Evolutionary conservation across 352 stramenopile genomes (phyloP), one percentile per base, ranked within the genome.

Genomic region (Globisporangium splendens): DNA sequence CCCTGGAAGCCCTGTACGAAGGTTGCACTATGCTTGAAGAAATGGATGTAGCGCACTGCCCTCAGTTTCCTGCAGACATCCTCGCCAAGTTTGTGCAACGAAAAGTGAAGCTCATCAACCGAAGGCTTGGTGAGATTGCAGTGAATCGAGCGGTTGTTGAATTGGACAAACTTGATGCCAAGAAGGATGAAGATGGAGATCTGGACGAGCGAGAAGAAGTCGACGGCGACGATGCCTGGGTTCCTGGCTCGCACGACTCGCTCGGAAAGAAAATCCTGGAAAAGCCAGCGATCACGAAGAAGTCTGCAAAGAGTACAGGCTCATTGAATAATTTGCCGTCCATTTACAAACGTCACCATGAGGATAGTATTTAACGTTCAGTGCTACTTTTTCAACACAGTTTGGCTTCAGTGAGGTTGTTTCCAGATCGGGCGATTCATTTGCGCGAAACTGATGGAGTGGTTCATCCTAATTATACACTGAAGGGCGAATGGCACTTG

Each of bases 21-120:
- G 68, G 70, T 6, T 91, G 79, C 55, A 60, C 54, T 6, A 56
- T 87, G 33, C 73, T 97, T 11, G 63, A 89, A 54, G 69, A 85
- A 46, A 54, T 97, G 17, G 75, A 96, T 43, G 81, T 92, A 35
- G 89, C 86, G 0, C 88, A 95, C 46, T 96, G 86, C 28, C 73
- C 82, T 2, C 62, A 77, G 1, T 86, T 96, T 24, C 74, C 85
- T 1, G 48, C 75, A 0, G 54, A 71, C 1, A 51, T 72, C 28
- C 64, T 97, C 1, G 77, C 72, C 13, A 71, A 53, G n/a, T 91
- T 93, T 54, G 65, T 71, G 31, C 77, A 73, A 22, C 62, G 69
- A 10, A 83, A 82, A n/a, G 67, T 90, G 18, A 73, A 74, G 14
- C 64, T 94, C 6, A 68, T 69, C 0, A 78, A 62, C 46, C 68